Percentiles rank a stretch among this genome's conserved stretches.
These are phyloP conservation scores for Aspergillus transmontanensis DNA, from an alignment of 2,329 filamentous ascomycete genomes.

Conservation along the genomic window DNA sequence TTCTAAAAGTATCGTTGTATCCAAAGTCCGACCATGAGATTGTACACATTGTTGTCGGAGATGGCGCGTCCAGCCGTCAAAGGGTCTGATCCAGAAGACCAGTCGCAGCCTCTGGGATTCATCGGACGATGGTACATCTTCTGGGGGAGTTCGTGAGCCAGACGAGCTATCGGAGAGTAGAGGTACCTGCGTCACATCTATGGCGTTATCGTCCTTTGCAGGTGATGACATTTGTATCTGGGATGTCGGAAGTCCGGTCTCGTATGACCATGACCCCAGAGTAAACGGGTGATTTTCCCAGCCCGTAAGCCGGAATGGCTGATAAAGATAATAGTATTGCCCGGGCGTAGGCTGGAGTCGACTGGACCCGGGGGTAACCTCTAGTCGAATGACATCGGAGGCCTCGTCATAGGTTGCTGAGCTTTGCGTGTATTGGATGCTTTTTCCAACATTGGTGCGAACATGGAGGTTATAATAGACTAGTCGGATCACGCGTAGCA, in stretches of 20 bases:
- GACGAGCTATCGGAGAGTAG: constrained; percentile 25
- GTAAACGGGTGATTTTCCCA: constrained; percentile 59
- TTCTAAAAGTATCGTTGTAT: constrained; percentile 49
- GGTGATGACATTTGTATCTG: not conserved
- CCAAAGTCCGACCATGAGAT: constrained; percentile 26
- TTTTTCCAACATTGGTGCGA: constrained; percentile 18
- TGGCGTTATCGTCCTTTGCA: constrained; percentile 9
- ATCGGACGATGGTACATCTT: not conserved
- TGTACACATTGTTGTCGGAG: constrained; percentile 41
- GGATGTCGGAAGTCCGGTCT: not conserved
- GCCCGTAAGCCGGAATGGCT: constrained; percentile 45
- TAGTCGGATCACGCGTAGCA: constrained; percentile 46
- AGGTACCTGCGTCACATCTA: constrained; percentile 27
- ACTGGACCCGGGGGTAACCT: constrained; percentile 42
- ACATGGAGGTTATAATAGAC: constrained; percentile 49
- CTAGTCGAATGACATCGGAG: constrained; percentile 52
- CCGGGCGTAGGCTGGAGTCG: constrained; percentile 45
- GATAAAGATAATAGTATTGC: constrained; percentile 55
- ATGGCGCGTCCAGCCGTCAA: constrained; percentile 54
- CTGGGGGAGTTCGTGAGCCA: not conserved
- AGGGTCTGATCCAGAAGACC: constrained; percentile 54
- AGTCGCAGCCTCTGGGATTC: constrained; percentile 31
- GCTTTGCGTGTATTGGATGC: constrained; percentile 37
- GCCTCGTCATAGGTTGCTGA: constrained; percentile 46
- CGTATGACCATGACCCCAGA: constrained; percentile 37